Conservation (phyloP, 2,329 filamentous ascomycete genomes). For the Penicillium griseofulvum region DNA sequence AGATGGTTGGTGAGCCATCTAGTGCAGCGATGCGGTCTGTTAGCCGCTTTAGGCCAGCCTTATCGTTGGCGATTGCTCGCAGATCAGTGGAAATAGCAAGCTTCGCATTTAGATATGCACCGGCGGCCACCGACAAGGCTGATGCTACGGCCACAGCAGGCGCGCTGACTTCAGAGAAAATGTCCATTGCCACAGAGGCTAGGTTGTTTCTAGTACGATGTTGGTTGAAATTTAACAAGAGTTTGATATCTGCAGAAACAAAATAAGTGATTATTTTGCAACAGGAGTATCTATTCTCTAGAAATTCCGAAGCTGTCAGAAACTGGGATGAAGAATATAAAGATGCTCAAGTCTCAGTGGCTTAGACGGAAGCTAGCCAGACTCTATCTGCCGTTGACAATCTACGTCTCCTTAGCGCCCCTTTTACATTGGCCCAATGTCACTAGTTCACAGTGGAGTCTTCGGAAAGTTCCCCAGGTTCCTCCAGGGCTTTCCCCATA, state of each 20-base stretch:
- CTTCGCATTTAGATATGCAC: constrained; percentile 47
- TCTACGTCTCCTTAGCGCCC: background rate
- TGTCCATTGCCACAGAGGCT: constrained; percentile 22
- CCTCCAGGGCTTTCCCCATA: background rate
- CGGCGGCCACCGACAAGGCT: constrained; percentile 35
- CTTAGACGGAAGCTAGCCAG: constrained; percentile 24
- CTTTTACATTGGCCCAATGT: background rate
- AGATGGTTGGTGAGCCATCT: constrained; percentile 42
- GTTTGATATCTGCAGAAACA: background rate
- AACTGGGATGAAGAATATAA: constrained; percentile 8
- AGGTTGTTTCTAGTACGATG: background rate
- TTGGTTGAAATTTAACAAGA: background rate
- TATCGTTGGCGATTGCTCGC: constrained; percentile 33
- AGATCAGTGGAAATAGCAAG: constrained; percentile 44
- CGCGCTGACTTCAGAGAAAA: constrained; percentile 27
- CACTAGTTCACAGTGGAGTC: background rate
- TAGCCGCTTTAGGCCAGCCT: constrained; percentile 35
- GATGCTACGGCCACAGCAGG: constrained; percentile 35
- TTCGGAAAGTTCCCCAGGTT: constrained; percentile 6
- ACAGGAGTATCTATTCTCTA: background rate
- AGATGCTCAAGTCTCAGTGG: background rate
- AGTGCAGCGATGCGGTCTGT: constrained; percentile 36
- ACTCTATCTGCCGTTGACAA: constrained; percentile 26
- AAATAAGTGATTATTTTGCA: background rate
- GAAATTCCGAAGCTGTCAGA: background rate